Evolutionary conservation across 2,329 filamentous ascomycete genomes (phyloP), one percentile per base, ranked within the genome.

Genomic region (Knufia fluminis): DNA sequence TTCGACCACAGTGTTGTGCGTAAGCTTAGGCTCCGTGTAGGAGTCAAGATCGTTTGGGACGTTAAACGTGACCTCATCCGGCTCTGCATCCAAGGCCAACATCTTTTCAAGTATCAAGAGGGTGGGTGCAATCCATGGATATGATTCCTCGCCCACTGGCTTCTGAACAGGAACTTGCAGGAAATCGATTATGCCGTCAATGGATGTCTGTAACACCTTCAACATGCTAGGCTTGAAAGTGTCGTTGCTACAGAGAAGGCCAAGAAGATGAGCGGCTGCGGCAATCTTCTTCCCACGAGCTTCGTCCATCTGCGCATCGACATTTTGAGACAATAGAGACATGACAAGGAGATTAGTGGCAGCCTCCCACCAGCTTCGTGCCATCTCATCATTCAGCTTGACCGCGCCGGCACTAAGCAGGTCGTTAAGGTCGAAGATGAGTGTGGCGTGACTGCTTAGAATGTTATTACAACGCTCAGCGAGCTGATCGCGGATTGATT

Each of bases 401-500:
- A 73, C 70, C 7, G 80, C 78, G 20, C 88, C 83, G 2, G 83
- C 82, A 32, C 78, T 78, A 48, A 98, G 90, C 17, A 98, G 74
- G 60, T 96, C 90, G 0, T 89, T 80, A 41, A 98, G 74, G 61
- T 97, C 91, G 59, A 96, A 92, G 0, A 92, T 94, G 9, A 91
- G 82, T 57, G 86, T 82, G 12, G 90, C 83, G 59, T 97, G 90
- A 32, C 84, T 83, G 63, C 91, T 85, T 47, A 98, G 82, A 28
- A 97, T 82, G 60, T 96, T 90, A 19, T 98, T 73, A 56, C 86
- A 94, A 51, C 88, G 85, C 59, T 96, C 90, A 52, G 97, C 90
- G 48, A 97, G 69, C 49, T 86, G 83, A 17, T 79, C 74, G 33
- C 87, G 80, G 35, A 97, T 72, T n/a, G 74, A 76, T 3, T 77